Evolutionary conservation across 441 rosid species (phyloP), one percentile per base, ranked within the genome.

Genomic region (Geranium incanum): DNA sequence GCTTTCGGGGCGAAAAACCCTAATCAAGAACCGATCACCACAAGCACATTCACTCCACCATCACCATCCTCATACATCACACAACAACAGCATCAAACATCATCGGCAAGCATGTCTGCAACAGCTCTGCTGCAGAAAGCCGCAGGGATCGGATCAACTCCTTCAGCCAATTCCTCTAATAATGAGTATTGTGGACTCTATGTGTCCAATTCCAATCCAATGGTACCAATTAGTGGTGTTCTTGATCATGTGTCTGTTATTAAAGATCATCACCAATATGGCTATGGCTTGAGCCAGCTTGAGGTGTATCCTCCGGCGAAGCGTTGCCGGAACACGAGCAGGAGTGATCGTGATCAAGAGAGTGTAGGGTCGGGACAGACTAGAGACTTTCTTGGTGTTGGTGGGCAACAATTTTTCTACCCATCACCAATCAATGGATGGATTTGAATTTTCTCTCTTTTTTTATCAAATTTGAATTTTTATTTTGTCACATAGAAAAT

Each of bases 301-400:
- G 90, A 88, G 13, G 83, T 79, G 78, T 81, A 79, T 73, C 87
- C 82, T 1, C 65, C 89, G 5, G 83, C 82, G 55, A 16, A 15
- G 66, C 5, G 4, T 36, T 86, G 92, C 69, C 88, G 83, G 78
- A 86, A 75, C 71, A 55, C 62, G n/a, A 15, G 15, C 7, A 55
- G 7, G 3, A 55, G 62, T 55, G 62, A 55, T 67, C 85, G 74
- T 73, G 81, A 48, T 36, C 90, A 84, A 41, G 89, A 81, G 0
- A 76, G 71, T 59, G 6, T 19, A 0, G 80, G 77, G 33, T 19
- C 36, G 60, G 84, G 93, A 79, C 83, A 90, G 81, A 92, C 99
- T 15, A 89, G 99, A 72, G 99, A 94, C 68, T 94, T 94, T 71
- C 86, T 94, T 45, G 97, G 99, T 62, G 97, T 92, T 28, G 97